Base-by-base conservation (phyloP, 192 early-diverging fungal genomes). In the Pilobolus umbonatus region DNA sequence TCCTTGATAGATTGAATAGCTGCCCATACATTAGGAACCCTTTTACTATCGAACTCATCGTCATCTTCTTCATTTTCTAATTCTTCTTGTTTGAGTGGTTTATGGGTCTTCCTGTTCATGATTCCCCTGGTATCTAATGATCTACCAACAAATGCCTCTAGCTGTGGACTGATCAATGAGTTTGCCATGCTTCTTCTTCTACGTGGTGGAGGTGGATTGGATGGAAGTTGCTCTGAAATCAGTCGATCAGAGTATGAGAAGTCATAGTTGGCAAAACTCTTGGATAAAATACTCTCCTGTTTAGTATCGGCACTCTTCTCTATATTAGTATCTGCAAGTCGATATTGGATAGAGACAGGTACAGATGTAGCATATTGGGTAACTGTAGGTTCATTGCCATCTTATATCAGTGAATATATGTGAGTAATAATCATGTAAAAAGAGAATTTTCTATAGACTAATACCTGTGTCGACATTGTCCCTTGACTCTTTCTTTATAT, bases 291-390 rank as follows among this genome's bases (percentile, higher is more conserved):
- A 10, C 35, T 48, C 14, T 61, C 42, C 22, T 61, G 5, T 29
- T 29, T 32, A 11, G 10, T 5, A 17, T 42, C 36, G 0, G 40
- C 10, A n/a, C 0, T 61, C 31, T 19, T 42, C 22, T 21, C 30
- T 14, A 2, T 28, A 15, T 4, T 45, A 5, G 17, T 15, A 26
- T 36, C 9, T 22, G 36, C 24, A 1, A 34, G 14, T 17, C 5
- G 29, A 51, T 40, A 48, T 9, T 51, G 30, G 22, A 61, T 61
- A 19, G 29, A 14, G 26, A 61, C 52, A 11, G 59, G 59, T 15
- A 61, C 46, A 21, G 59, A 61, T 31, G 59, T 61, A 30, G 59
- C 59, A 40, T 52, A 61, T 28, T 51, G 22, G 5, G 54, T n/a
- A n/a, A n/a, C n/a, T n/a, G n/a, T 28, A 9, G 40, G 29, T 49